Evolutionary conservation across 306 rosid species (phyloP), one percentile per base, ranked within the genome.

Genomic region (Sicyos edulis): DNA sequence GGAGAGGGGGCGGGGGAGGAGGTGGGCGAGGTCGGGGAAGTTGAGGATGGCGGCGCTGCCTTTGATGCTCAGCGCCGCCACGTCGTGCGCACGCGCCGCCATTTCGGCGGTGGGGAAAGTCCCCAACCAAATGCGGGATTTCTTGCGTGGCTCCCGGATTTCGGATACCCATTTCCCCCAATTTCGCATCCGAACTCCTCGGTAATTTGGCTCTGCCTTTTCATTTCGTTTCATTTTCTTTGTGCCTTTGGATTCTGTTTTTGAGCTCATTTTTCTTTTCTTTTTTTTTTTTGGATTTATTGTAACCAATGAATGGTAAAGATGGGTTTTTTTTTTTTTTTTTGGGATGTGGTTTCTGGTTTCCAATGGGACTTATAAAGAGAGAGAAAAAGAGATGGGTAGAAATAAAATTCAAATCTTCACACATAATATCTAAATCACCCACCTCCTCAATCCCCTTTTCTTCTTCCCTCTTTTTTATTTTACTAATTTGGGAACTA

Each of bases 151-250:
- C 84, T 95, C 97, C 0, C 99, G 88, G 72, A 95, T 95, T 84
- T 95, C 99, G 0, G 99, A 95, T 11, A 95, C 99, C 99, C 99
- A 95, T 79, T 95, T 95, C 0, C 99, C 99, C 99, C 99, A 95
- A 24, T 78, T 91, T 1, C 99, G 61, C 99, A 89, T 95, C 0
- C 99, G 85, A 1, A 95, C 99, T 0, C 99, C 99, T 0, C 97
- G 76, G 74, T 91, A 95, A 58, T 24, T 60, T 19, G 20, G 16
- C 2, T 32, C 21, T 51, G 54, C 2, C 10, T 53, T 53, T n/a
- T 19, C 2, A 19, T 16, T 19, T 10, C 59, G 26, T 10, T 54
- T 54, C 1, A 9, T 17, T 19, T 54, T 54, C 59, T 54, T 54
- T 53, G 21, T 40, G 10, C 10, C 1, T 40, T 40, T 40, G 4